These are phyloP conservation scores for Lycium ferocissimum DNA, from an alignment of 257 asterid genomes.

Conservation along the genomic window DNA sequence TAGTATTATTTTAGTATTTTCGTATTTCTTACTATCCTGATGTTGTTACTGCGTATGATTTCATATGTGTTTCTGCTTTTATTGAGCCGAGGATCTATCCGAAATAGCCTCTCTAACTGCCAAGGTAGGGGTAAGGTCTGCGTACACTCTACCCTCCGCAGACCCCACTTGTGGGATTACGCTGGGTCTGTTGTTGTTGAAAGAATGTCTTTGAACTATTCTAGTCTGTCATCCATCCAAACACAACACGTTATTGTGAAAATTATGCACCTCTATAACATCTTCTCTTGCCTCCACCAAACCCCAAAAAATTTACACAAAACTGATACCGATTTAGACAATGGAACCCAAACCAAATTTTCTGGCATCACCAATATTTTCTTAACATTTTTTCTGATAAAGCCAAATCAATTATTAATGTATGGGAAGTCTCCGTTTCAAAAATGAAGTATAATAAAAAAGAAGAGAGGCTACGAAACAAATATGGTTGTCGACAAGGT, in stretches of 20 bases:
- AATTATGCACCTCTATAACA: background rate
- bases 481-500: background rate
- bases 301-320: background rate
- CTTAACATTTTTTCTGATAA: background rate
- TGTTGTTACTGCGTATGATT: too few relatives aligned
- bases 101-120: too few relatives aligned
- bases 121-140: too few relatives aligned
- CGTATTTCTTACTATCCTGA: too few relatives aligned
- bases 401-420: background rate
- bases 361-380: background rate
- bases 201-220: background rate
- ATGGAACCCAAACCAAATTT: background rate
- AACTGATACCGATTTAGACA: background rate
- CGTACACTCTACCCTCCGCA: too few relatives aligned
- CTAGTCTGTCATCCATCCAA: background rate
- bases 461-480: background rate
- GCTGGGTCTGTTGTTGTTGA: too few relatives aligned
- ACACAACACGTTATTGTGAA: background rate
- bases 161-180: too few relatives aligned
- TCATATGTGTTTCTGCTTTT: too few relatives aligned
- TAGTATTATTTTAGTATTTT: too few relatives aligned
- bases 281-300: background rate
- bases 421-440: background rate
- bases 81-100: too few relatives aligned
- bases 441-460: background rate